These are phyloP conservation scores for Scheffersomyces stambukii DNA, from an alignment of 1,139 yeast species.

Conservation along the genomic window DNA sequence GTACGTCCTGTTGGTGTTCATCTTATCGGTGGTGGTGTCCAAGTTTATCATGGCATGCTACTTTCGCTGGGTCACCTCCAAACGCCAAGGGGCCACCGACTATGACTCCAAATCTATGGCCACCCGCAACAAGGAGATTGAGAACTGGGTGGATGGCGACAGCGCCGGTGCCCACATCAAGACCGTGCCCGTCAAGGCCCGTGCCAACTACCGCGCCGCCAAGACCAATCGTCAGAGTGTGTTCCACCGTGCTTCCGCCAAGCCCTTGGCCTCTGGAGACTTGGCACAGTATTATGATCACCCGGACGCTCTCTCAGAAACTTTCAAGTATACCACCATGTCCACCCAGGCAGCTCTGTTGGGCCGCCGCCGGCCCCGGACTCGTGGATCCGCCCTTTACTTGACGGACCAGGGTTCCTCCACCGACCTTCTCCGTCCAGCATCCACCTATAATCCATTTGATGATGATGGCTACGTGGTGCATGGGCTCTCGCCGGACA, in stretches of 20 bases:
- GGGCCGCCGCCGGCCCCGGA: slow-evolving; percentile 16
- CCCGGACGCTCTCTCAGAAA: slow-evolving; percentile 33
- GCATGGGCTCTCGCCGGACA: slow-evolving; percentile 59
- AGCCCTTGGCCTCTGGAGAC: slow-evolving; percentile 35
- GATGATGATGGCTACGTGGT: slow-evolving; percentile 40
- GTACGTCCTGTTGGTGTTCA: slow-evolving; percentile 75
- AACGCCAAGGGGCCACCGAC: slow-evolving; percentile 73
- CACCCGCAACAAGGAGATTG: slow-evolving; percentile 58
- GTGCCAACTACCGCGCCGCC: slow-evolving; percentile 45
- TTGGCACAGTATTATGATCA: slow-evolving; percentile 39
- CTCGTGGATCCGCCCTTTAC: slow-evolving; percentile 18
- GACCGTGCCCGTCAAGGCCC: slow-evolving; percentile 47
- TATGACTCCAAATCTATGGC: slow-evolving; percentile 47
- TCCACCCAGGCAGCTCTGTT: slow-evolving; percentile 48
- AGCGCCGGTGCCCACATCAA: slow-evolving; percentile 50
- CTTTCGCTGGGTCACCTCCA: slow-evolving; percentile 78
- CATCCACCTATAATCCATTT: slow-evolving; percentile 35
- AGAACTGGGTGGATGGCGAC: slow-evolving; percentile 69
- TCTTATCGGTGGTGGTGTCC: slow-evolving; percentile 68
- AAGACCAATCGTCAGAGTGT: slow-evolving; percentile 44
- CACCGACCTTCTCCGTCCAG: slow-evolving; percentile 33
- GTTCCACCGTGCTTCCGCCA: slow-evolving; percentile 37
- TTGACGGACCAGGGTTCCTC: slow-evolving; percentile 34
- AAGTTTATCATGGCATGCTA: slow-evolving; percentile 86
- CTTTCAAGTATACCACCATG: slow-evolving; percentile 53